These are phyloP conservation scores for Fomitopsis pinicola DNA, from an alignment of 1,284 basidiomycete species.

Conservation along the genomic window DNA sequence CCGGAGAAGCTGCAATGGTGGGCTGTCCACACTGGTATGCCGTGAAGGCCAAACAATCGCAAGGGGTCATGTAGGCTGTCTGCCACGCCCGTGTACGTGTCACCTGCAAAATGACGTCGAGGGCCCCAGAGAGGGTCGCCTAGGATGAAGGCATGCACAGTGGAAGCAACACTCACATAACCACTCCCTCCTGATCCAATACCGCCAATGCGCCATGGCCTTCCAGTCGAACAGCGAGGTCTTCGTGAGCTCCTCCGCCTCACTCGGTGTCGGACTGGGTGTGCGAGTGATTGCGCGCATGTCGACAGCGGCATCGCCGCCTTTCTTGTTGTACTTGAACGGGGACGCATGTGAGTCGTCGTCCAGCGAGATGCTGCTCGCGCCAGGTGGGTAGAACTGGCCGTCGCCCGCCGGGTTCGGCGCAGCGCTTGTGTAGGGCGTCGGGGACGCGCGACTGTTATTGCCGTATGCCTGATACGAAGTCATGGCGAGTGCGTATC, in stretches of 20 bases:
- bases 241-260: slow-evolving; percentile 29
- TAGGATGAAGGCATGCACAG: background rate
- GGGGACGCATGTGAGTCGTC: slow-evolving; percentile 2
- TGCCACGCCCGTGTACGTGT: too few species aligned
- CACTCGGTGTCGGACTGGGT: slow-evolving; percentile 38
- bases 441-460: slow-evolving; percentile 6
- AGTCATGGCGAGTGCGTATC: slow-evolving; percentile 16
- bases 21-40: background rate
- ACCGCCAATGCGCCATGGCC: slow-evolving; percentile 37
- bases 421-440: slow-evolving; percentile 14
- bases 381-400: slow-evolving; percentile 21
- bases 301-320: slow-evolving; percentile 13
- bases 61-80: too few species aligned
- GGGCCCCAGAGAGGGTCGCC: background rate
- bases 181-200: slow-evolving; percentile 49
- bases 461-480: slow-evolving; percentile 28
- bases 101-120: too few species aligned
- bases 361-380: slow-evolving; percentile 17
- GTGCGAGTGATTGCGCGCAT: slow-evolving; percentile 29
- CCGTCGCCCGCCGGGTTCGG: slow-evolving; percentile 4
- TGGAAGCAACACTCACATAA: slow-evolving; percentile 33
- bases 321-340: slow-evolving; percentile 7
- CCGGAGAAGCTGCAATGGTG: too few species aligned
- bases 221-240: slow-evolving; percentile 41
- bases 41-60: background rate